Base-by-base conservation (phyloP, 2,329 filamentous ascomycete genomes). In the Chaetomium olivaceum region DNA sequence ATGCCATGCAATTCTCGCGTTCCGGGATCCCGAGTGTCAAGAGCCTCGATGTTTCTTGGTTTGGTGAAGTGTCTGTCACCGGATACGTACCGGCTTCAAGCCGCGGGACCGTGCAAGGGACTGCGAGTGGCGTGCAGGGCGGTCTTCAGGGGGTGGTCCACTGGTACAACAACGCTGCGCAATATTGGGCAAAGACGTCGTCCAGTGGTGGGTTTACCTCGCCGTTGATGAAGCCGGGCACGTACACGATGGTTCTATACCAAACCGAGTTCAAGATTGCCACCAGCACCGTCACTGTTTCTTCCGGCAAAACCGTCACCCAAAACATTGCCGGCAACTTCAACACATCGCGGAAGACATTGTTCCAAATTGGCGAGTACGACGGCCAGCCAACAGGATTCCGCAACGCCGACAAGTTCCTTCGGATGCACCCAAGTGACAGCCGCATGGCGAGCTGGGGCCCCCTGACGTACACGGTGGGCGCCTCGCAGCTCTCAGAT, bases 341-440 rank as follows among this genome's bases (percentile, higher is more conserved):
- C 65, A 80, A 80, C 4, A 75, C 78, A 14, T 80, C 82, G 5
- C 80, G 80, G 54, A 83, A 77, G 0, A 84, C 84, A 0, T 78
- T 90, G 61, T 90, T 84, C 79, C 83, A 85, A 70, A 88, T 90
- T 58, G 88, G 88, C 29, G 81, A 86, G 25, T 89, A 85, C 78
- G 88, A 91, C 70, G 87, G 88, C 56, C 81, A 85, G 75, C 86
- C 86, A 23, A 84, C 80, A 7, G 87, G 86, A 19, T 89, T 91
- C 80, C 82, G 83, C 69, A 90, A 91, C 73, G 87, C 87, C 16
- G 87, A 83, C 62, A 89, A 89, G 71, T 85, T 89, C 73, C 81
- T 87, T 16, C 82, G 86, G 60, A 90, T 90, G 88, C 88, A 91
- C 73, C 88, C 88, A 3, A 86, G 85, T 4, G 88, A 90, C 75